Percentiles rank a stretch among this genome's conserved stretches.
Evolutionary conservation across 768 basidiomycete genomes (phyloP).

Genomic region (Udeniomyces megalosporus): DNA sequence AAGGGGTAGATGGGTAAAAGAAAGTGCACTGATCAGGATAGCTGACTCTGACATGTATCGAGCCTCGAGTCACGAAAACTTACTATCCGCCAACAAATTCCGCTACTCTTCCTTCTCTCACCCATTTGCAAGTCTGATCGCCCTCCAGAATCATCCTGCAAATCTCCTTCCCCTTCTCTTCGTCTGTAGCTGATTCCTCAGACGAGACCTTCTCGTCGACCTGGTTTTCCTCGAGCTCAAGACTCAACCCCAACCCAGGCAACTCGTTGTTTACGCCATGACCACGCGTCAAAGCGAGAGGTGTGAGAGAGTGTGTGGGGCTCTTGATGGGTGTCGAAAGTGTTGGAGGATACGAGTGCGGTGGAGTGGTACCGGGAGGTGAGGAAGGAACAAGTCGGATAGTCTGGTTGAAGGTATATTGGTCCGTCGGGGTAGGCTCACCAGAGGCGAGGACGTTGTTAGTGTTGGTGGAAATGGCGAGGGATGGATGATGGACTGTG

Average conservation of each 20-base stretch:
- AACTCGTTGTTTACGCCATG: too few relatives aligned
- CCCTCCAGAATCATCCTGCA: conserved; percentile 70
- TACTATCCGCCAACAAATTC: conserved; percentile 89
- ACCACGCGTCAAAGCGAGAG: neutral
- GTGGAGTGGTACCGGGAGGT: neutral
- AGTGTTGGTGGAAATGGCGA: too few relatives aligned
- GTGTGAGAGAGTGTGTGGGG: neutral
- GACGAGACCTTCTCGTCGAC: neutral
- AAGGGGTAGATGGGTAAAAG: too few relatives aligned
- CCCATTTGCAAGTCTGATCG: conserved; percentile 55
- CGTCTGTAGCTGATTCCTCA: conserved; percentile 16
- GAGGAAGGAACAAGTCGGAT: conserved; percentile 15
- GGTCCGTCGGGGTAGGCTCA: too few relatives aligned
- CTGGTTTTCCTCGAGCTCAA: neutral
- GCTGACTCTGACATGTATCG: neutral
- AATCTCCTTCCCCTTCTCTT: conserved; percentile 46
- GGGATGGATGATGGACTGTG: neutral
- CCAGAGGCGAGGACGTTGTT: too few relatives aligned
- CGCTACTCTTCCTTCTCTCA: conserved; percentile 73
- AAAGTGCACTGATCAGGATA: conserved; percentile 1
- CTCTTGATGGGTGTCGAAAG: neutral
- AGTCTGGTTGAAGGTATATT: neutral
- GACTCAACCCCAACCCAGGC: too few relatives aligned
- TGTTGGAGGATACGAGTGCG: neutral
- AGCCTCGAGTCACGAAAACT: conserved; percentile 30